Evolutionary conservation across 2,329 filamentous ascomycete genomes (phyloP).

Genomic region (Malbranchea zuffiana): DNA sequence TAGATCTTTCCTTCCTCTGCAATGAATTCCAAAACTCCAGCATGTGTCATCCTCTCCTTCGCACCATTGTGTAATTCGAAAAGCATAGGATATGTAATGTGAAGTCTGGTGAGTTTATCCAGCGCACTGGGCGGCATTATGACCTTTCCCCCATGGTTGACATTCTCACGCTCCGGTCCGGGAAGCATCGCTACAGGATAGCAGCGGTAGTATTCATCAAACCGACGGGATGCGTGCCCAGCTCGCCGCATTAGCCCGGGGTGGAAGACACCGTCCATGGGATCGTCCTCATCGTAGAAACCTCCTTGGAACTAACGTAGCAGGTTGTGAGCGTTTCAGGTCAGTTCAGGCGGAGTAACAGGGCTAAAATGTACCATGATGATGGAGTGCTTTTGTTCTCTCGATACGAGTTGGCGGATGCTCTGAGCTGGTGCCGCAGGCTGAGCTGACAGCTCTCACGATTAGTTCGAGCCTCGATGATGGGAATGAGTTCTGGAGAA

Average conservation of each 20-base stretch:
- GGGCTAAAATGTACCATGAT: too few relatives aligned
- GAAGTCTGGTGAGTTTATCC: constrained; percentile 89
- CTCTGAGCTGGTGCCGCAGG: too few relatives aligned
- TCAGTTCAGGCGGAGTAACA: too few relatives aligned
- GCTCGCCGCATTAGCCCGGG: constrained; percentile 40
- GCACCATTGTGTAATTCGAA: constrained; percentile 92
- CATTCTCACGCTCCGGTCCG: constrained; percentile 72
- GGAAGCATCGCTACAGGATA: constrained; percentile 93
- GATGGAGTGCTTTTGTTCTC: too few relatives aligned
- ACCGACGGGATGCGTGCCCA: constrained; percentile 53
- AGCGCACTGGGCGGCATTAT: constrained; percentile 92
- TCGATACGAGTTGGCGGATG: too few relatives aligned
- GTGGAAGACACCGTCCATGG: constrained; percentile 44
- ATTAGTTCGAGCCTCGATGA: too few relatives aligned
- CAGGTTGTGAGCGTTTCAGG: too few relatives aligned
- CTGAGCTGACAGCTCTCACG: too few relatives aligned
- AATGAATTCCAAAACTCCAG: constrained; percentile 92
- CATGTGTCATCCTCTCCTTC: constrained; percentile 70
- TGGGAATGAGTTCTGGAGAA: too few relatives aligned
- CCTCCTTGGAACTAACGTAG: constrained; percentile 33
- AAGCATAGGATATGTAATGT: constrained; percentile 94
- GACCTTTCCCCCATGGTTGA: constrained; percentile 96
- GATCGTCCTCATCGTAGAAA: constrained; percentile 45
- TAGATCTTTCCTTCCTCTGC: constrained; percentile 96
- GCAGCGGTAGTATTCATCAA: constrained; percentile 97